These are phyloP conservation scores for Funneliformis geosporum DNA, from an alignment of 192 early-diverging fungal genomes.

Conservation along the genomic window DNA sequence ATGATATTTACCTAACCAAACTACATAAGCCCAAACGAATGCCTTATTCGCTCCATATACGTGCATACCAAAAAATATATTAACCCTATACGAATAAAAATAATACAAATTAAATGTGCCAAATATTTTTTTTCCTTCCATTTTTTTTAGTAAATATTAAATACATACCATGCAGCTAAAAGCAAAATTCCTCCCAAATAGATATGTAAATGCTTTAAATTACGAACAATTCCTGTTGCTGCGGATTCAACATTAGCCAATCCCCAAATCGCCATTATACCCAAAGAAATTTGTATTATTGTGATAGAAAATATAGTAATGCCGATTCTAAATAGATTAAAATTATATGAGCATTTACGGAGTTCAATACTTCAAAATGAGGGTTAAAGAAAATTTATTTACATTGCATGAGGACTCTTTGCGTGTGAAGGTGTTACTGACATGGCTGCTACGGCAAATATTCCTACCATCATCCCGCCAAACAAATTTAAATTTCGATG, in stretches of 20 bases:
- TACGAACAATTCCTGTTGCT: neutral
- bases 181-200: neutral
- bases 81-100: neutral
- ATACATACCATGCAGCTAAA: neutral
- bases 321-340: too few relatives aligned
- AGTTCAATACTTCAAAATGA: too few relatives aligned
- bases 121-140: too few relatives aligned
- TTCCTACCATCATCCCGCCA: neutral
- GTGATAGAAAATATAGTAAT: neutral
- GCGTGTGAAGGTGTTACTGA: neutral
- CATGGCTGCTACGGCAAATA: neutral
- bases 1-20: neutral
- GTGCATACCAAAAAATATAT: neutral
- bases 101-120: neutral
- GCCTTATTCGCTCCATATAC: neutral
- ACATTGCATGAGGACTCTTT: neutral
- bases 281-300: neutral
- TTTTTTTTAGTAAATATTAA: too few relatives aligned
- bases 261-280: neutral
- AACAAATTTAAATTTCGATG: constrained; percentile 4
- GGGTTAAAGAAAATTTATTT: neutral
- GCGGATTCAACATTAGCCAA: neutral
- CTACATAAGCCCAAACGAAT: neutral
- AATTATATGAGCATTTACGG: too few relatives aligned
- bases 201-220: neutral